Evolutionary conservation across 257 asterid genomes (phyloP).

Genomic region (Gardenia jasminoides): DNA sequence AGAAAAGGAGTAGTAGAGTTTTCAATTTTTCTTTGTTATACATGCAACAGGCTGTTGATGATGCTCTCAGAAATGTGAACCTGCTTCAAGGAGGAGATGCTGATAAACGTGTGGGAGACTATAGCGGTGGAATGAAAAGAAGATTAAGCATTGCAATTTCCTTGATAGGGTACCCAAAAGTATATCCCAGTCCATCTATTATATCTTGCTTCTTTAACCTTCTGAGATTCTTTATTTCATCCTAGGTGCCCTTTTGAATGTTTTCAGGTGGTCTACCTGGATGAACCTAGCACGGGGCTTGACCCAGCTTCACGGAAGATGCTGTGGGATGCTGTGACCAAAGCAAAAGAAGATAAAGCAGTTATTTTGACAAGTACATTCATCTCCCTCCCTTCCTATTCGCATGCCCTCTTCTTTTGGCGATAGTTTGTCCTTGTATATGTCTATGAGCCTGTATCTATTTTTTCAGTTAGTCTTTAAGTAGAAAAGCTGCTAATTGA

Average conservation of each 20-base stretch:
- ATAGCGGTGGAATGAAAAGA: conserved; percentile 99
- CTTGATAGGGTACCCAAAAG: conserved; percentile 92
- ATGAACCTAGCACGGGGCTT: conserved; percentile 94
- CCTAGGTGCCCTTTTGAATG: neutral
- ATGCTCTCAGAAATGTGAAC: conserved; percentile 79
- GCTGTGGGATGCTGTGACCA: conserved; percentile 86
- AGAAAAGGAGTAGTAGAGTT: neutral
- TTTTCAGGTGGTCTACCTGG: conserved; percentile 86
- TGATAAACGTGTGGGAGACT: conserved; percentile 69
- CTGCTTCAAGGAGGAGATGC: conserved; percentile 82
- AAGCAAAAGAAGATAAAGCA: conserved; percentile 84
- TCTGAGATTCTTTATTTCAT: neutral
- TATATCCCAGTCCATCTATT: conserved; percentile 21
- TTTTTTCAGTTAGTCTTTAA: neutral
- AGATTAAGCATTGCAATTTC: conserved; percentile 97
- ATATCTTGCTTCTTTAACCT: neutral
- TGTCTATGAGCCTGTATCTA: neutral
- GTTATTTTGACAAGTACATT: conserved; percentile 81
- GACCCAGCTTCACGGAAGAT: conserved; percentile 91
- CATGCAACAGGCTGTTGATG: conserved; percentile 80
- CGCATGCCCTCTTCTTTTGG: neutral
- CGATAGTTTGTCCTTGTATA: neutral
- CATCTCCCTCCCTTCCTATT: neutral
- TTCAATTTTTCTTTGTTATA: conserved; percentile 3
- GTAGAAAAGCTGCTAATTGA: neutral